Evolutionary conservation across 257 asterid species (phyloP), one percentile per base, ranked within the genome.

Genomic region (Solanum sejunctum): DNA sequence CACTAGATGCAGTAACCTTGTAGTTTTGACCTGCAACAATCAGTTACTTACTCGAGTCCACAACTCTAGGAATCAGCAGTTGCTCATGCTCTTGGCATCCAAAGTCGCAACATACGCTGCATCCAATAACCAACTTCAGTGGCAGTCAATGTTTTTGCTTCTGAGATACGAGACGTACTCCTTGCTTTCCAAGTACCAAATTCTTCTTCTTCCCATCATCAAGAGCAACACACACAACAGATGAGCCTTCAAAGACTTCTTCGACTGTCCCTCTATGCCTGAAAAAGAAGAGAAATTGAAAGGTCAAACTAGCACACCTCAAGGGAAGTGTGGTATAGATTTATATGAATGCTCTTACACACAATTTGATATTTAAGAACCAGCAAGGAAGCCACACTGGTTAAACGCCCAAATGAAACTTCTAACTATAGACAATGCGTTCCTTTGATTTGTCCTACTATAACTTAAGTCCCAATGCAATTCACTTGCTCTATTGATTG

Each of bases 121-220:
- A 75, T 75, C 66, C 39, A 63, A 52, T 36, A 28, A 23, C 32
- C 66, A 55, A 56, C 28, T n/a, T 41, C 10, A 58, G n/a, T 58
- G 55, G 47, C 78, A 64, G 85, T 89, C 87, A 89, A 83, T 89
- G 94, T 84, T 87, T 91, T 70, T 90, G 98, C 90, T 97, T 97
- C 91, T 97, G 97, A 85, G 98, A 90, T 64, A 97, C 95, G 61
- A 95, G 95, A 47, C 99, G 97, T 83, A 97, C 91, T 66, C 98
- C 98, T 89, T 97, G 99, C 88, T 95, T 95, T 86, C 99, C 99
- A 3, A 97, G 96, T 88, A 94, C 98, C 84, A 91, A 92, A 82
- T 87, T 94, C 89, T 89, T 92, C 84, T 93, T n/a, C 84, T 89
- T 90, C 78, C 99, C 99, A 80, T 93, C 32, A 23, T 58, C 66